Conservation (phyloP, 352 stramenopile genomes). For the Phytopythium helicoides region DNA sequence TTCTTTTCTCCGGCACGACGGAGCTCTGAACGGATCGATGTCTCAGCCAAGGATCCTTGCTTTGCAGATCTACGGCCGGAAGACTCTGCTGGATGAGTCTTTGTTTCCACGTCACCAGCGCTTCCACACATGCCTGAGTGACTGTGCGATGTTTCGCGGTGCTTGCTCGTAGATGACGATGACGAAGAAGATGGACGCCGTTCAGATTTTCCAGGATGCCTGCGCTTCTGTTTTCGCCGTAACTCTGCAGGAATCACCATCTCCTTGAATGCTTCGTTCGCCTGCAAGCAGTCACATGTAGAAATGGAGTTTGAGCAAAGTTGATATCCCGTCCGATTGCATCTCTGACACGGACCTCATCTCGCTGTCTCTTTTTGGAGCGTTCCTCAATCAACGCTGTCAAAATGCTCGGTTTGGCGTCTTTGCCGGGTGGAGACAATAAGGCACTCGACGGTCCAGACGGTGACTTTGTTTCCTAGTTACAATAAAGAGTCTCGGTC, state of each 20-base stretch:
- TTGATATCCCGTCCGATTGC: not conserved
- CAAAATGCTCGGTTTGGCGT: slow-evolving; percentile 49
- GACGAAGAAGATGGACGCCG: not conserved
- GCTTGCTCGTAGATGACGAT: slow-evolving; percentile 4
- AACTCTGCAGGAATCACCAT: slow-evolving; percentile 20
- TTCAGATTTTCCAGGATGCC: slow-evolving; percentile 3
- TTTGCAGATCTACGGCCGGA: too few species aligned
- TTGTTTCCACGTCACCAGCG: too few species aligned
- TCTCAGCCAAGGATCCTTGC: too few species aligned
- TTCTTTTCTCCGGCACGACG: too few species aligned
- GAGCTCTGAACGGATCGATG: too few species aligned
- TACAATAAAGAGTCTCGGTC: too few species aligned
- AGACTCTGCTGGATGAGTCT: too few species aligned
- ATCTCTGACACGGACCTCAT: slow-evolving; percentile 7
- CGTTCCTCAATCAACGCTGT: slow-evolving; percentile 62
- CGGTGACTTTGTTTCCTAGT: too few species aligned
- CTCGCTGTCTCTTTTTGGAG: slow-evolving; percentile 36
- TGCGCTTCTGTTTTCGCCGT: slow-evolving; percentile 17
- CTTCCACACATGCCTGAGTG: slow-evolving; percentile 6
- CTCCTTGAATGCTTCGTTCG: slow-evolving; percentile 44
- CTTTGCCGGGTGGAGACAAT: slow-evolving; percentile 1
- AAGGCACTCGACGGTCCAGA: not conserved
- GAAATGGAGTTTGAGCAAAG: too few species aligned
- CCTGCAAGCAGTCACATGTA: slow-evolving; percentile 17
- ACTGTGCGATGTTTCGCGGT: slow-evolving; percentile 8